phyloP scores from a whole-genome alignment of 768 basidiomycete genomes.

The Lactarius evosmus region DNA sequence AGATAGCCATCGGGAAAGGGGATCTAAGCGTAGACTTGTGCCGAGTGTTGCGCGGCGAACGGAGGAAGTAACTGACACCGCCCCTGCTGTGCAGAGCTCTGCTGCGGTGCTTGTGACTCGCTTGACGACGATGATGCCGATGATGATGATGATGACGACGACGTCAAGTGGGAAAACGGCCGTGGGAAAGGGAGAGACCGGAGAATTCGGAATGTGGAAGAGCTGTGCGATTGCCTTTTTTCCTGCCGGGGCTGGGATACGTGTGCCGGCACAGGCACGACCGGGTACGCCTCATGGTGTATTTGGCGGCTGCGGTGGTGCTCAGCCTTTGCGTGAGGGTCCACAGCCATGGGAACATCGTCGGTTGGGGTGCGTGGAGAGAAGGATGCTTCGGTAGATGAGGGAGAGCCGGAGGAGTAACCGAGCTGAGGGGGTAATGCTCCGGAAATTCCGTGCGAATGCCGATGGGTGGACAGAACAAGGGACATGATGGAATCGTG shows the following conservation, averaged over 20 bases:
- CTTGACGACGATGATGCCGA: constrained; percentile 2
- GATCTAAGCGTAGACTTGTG: constrained; percentile 24
- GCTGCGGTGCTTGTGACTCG: constrained; percentile 9
- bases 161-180: constrained; percentile 8
- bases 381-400: constrained; percentile 21
- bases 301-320: background rate
- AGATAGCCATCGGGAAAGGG: background rate
- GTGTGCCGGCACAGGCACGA: background rate
- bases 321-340: constrained; percentile 5
- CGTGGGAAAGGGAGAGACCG: constrained; percentile 25
- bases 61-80: constrained; percentile 21
- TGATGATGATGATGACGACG: constrained; percentile 10
- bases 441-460: constrained; percentile 1
- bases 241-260: constrained; percentile 14
- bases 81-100: constrained; percentile 13
- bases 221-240: constrained; percentile 14
- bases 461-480: constrained; percentile 5
- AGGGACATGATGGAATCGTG: constrained; percentile 35
- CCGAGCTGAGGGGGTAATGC: constrained; percentile 9
- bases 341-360: constrained; percentile 3
- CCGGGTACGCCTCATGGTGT: constrained; percentile 1
- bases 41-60: constrained; percentile 22
- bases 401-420: constrained; percentile 8
- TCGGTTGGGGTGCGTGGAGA: constrained; percentile 23
- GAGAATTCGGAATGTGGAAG: constrained; percentile 25